Base-by-base conservation (phyloP, 331 rosid species). In the Telfairia occidentalis region DNA sequence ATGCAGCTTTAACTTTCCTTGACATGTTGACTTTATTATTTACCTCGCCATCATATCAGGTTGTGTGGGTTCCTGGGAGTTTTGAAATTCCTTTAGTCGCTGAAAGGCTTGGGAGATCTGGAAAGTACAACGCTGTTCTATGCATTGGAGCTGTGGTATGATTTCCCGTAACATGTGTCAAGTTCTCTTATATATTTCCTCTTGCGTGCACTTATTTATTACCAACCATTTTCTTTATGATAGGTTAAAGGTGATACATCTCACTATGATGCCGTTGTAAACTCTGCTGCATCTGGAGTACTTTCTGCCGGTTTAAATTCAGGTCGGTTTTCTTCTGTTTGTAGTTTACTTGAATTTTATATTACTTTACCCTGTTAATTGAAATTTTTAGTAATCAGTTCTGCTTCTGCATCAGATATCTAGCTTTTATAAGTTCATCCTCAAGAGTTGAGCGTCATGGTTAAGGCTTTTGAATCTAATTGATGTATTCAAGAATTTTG, bases 101-200 rank as follows among this genome's bases (percentile, higher is more conserved):
- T 26, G 79, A 79, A 70, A 88, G 81, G 81, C 87, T 95, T 61
- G 96, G 95, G 42, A 90, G 83, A 67, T 88, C 96, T 19, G 87
- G 83, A 79, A 90, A 79, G 80, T 92, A 91, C 81, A 83, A 95
- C 18, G 99, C 99, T 50, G 45, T 95, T 21, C 5, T 95, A 79
- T 95, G 99, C 83, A 84, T 95, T 57, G 97, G 99, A 81, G 99
- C 97, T 24, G 97, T 95, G 99, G 98, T 94, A 91, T 48, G 81
- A 48, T 80, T 59, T 70, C 75, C 61, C 49, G 65, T 37, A 53
- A 53, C 28, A 15, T 11, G 32, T 46, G 58, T 37, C 73, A 26
- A 29, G 37, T 72, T 21, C n/a, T 50, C 19, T 38, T 61, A 32
- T 9, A 63, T 63, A 46, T 52, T 26, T 60, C 80, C 52, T 45